phyloP scores from a whole-genome alignment of 768 basidiomycete genomes.

The Tylopilus intermedius region DNA sequence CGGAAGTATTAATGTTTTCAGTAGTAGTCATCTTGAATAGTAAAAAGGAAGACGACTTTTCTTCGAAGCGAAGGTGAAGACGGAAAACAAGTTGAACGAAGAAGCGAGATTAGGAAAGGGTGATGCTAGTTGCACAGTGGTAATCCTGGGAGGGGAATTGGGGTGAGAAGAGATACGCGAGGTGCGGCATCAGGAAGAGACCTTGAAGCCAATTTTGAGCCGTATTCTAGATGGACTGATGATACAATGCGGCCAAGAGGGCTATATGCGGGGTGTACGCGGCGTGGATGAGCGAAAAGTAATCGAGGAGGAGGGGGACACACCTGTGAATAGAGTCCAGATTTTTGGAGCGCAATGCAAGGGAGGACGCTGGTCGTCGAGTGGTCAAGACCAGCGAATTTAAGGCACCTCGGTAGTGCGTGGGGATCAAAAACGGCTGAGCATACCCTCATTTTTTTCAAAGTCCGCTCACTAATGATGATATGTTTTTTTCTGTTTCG shows the following conservation, averaged over 20 bases:
- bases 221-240: constrained; percentile 71
- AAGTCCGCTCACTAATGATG: constrained; percentile 23
- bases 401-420: constrained; percentile 39
- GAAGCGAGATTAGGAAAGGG: constrained; percentile 48
- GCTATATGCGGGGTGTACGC: constrained; percentile 30
- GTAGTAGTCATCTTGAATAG: constrained; percentile 61
- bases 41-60: constrained; percentile 45
- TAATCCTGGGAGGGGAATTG: constrained; percentile 39
- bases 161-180: constrained; percentile 24
- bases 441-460: constrained; percentile 33
- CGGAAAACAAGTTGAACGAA: constrained; percentile 49
- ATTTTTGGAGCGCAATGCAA: constrained; percentile 30
- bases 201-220: constrained; percentile 74
- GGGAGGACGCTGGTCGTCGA: constrained; percentile 28
- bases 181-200: constrained; percentile 18
- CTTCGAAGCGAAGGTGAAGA: constrained; percentile 45
- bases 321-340: constrained; percentile 38
- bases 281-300: constrained; percentile 15
- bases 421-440: constrained; percentile 35
- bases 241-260: constrained; percentile 66
- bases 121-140: constrained; percentile 64
- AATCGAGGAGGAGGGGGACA: constrained; percentile 19
- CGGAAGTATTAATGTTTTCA: constrained; percentile 68
- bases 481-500: constrained; percentile 17
- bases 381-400: constrained; percentile 34